Percentiles rank a stretch among this genome's conserved stretches.
These are phyloP conservation scores for Trichoderma oligosporum DNA, from an alignment of 2,329 filamentous ascomycete species.

Conservation along the genomic window DNA sequence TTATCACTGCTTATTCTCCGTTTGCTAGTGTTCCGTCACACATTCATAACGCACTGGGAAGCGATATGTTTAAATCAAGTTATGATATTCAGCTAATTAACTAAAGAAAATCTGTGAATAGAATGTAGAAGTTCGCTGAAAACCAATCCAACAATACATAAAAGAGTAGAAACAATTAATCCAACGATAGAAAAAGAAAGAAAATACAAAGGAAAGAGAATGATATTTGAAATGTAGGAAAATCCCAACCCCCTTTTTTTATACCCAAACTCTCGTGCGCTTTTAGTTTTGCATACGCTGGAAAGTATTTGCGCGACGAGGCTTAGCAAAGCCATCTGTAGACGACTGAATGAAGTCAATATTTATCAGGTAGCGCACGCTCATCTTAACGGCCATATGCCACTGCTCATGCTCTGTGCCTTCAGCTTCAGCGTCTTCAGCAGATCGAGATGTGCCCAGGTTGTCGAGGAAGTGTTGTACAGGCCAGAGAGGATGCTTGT, in stretches of 20 bases:
- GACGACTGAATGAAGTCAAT: slow-evolving; percentile 15
- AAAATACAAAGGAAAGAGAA: neutral
- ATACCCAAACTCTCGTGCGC: neutral
- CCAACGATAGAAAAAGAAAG: neutral
- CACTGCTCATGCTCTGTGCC: neutral
- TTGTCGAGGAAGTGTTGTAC: slow-evolving; percentile 27
- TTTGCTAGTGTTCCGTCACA: too few relatives aligned
- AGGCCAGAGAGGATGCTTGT: slow-evolving; percentile 27
- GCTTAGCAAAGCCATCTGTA: slow-evolving; percentile 4
- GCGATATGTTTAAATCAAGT: too few relatives aligned
- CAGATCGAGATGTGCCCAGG: neutral
- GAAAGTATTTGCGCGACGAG: slow-evolving; percentile 11
- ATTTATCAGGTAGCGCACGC: slow-evolving; percentile 14
- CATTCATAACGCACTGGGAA: too few relatives aligned
- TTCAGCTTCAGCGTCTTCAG: neutral
- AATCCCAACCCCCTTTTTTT: neutral
- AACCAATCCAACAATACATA: too few relatives aligned
- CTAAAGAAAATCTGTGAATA: neutral
- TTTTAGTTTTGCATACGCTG: slow-evolving; percentile 6
- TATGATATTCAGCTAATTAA: too few relatives aligned
- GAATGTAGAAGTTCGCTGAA: neutral
- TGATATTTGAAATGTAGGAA: neutral
- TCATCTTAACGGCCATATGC: slow-evolving; percentile 11
- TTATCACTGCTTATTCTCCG: too few relatives aligned
- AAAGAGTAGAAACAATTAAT: neutral